A percentile compares a stretch with the other conserved stretches of the same genome.
Evolutionary conservation across 306 rosid genomes (phyloP).

Genomic region (Ziziphus jujuba): DNA sequence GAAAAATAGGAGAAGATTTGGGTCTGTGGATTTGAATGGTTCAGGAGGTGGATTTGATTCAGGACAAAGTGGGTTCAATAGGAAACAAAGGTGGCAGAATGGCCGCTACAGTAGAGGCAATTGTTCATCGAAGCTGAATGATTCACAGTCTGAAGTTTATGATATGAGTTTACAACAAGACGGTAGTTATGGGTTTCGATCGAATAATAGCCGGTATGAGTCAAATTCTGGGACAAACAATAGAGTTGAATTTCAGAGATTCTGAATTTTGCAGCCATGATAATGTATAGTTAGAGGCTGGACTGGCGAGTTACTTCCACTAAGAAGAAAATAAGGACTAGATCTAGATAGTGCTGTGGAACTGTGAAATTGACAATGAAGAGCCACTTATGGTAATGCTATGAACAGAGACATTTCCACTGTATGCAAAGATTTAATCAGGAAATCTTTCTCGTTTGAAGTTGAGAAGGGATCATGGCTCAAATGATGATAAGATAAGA

Average conservation of each 20-base stretch:
- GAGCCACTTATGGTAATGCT: not conserved
- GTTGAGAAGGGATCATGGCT: not conserved
- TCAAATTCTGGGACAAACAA: not conserved
- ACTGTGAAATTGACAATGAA: not conserved
- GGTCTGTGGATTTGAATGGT: conserved; percentile 30
- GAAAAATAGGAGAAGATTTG: conserved; percentile 32
- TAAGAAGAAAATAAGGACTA: not conserved
- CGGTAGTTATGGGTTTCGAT: conserved; percentile 56
- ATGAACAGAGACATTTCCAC: not conserved
- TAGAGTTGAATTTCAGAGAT: not conserved
- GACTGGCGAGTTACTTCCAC: not conserved
- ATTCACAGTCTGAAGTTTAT: conserved; percentile 48
- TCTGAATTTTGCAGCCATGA: not conserved
- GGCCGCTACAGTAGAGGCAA: conserved; percentile 22
- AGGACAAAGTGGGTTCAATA: conserved; percentile 40
- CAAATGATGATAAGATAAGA: not conserved
- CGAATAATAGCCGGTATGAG: conserved; percentile 29
- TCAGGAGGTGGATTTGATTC: conserved; percentile 34
- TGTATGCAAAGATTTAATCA: conserved; percentile 1
- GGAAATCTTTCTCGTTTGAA: not conserved
- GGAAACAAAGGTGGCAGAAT: conserved; percentile 35
- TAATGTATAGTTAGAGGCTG: not conserved
- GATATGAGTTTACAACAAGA: conserved; percentile 76
- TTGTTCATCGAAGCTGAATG: conserved; percentile 30
- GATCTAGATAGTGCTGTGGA: conserved; percentile 11